phyloP scores from a whole-genome alignment of 1,284 basidiomycete species.

The Boletus austroedulis region DNA sequence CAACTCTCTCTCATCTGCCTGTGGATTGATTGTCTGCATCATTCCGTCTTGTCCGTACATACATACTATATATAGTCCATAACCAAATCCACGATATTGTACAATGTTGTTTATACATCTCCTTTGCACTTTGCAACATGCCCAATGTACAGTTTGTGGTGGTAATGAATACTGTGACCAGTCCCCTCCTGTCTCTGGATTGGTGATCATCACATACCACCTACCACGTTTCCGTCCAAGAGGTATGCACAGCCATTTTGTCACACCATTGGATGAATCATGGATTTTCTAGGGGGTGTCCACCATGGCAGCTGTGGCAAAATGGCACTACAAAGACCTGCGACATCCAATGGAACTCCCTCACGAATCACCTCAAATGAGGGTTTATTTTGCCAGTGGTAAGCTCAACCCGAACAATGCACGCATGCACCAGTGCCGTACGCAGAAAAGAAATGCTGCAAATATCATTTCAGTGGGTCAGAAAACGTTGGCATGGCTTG shows the following conservation, averaged over 20 bases:
- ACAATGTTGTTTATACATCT: constrained; percentile 35
- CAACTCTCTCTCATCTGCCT: too few species aligned
- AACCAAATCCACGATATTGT: constrained; percentile 35
- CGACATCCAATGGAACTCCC: too few species aligned
- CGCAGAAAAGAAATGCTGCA: neutral
- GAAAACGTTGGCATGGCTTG: neutral
- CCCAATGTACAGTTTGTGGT: constrained; percentile 24
- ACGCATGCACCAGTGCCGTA: neutral
- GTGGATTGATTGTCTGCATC: constrained; percentile 28
- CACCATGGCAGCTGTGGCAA: neutral
- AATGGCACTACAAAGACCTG: neutral
- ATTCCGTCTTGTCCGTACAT: constrained; percentile 24
- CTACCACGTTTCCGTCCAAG: neutral
- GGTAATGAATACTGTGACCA: constrained; percentile 11
- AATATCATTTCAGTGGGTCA: neutral
- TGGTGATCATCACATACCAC: constrained; percentile 21
- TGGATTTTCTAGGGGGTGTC: neutral
- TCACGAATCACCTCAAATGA: too few species aligned
- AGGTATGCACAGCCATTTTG: neutral
- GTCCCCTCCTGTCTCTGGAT: constrained; percentile 3
- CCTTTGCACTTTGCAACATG: constrained; percentile 15
- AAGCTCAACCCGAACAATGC: too few species aligned
- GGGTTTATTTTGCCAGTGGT: too few species aligned
- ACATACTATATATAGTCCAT: constrained; percentile 38
- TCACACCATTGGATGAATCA: neutral